Evolutionary conservation across 2,329 filamentous ascomycete species (phyloP).

Genomic region (Zymoseptoria pseudotritici): DNA sequence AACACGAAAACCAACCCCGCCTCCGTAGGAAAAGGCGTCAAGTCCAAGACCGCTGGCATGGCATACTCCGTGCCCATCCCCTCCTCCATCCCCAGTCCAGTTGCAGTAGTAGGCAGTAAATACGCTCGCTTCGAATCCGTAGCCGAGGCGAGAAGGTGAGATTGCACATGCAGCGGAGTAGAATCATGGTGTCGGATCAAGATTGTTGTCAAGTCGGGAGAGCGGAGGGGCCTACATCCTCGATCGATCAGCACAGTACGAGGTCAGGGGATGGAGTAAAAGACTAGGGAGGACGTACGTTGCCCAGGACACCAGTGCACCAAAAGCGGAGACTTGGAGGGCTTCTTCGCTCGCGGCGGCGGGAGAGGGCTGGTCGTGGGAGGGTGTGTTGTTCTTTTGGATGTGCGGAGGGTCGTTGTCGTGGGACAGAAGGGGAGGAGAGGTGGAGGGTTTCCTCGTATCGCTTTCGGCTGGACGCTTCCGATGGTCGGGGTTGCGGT

Average conservation of each 20-base stretch:
- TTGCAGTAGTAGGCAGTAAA: neutral
- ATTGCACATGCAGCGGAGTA: constrained; percentile 1
- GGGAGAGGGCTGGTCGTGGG: too few species aligned
- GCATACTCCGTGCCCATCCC: neutral
- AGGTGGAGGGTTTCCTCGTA: too few species aligned
- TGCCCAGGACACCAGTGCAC: neutral
- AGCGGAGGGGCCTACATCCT: neutral
- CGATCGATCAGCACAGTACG: too few species aligned
- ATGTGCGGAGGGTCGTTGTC: too few species aligned
- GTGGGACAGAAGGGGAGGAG: too few species aligned
- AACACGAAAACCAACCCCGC: constrained; percentile 3
- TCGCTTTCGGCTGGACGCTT: too few species aligned
- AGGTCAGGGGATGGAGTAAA: neutral
- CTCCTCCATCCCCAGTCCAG: too few species aligned
- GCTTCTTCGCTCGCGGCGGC: neutral
- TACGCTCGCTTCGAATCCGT: neutral
- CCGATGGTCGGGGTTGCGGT: too few species aligned
- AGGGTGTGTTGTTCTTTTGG: too few species aligned
- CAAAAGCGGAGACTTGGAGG: neutral
- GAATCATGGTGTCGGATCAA: constrained; percentile 2
- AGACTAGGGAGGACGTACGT: neutral
- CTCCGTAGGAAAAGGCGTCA: neutral
- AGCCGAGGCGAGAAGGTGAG: neutral
- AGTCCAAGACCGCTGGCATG: neutral
- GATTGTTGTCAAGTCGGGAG: neutral